Evolutionary conservation across 441 rosid genomes (phyloP).

Genomic region (Populus hybrid): DNA sequence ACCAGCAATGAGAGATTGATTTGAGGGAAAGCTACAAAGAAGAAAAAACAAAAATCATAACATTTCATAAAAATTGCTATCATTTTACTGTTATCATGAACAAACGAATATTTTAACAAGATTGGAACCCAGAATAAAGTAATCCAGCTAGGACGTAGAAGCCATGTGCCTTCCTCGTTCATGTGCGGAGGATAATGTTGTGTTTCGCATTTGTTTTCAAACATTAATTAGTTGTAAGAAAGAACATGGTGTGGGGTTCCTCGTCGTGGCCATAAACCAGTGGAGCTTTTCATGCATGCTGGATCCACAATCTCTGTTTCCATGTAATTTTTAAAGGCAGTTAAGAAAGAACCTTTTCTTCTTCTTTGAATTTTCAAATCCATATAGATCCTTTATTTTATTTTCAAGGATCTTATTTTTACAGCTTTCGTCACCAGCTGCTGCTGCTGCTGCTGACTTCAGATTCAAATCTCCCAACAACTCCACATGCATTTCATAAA

Average conservation of each 20-base stretch:
- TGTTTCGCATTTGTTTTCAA: constrained; percentile 17
- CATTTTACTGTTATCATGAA: too few relatives aligned
- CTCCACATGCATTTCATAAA: constrained; percentile 1
- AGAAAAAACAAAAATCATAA: too few relatives aligned
- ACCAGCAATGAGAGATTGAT: too few relatives aligned
- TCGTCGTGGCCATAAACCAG: constrained; percentile 16
- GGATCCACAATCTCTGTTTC: constrained; percentile 42
- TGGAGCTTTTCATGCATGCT: constrained; percentile 39
- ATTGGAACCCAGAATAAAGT: neutral
- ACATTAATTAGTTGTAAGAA: neutral
- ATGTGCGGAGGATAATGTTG: constrained; percentile 29
- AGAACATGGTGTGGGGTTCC: constrained; percentile 40
- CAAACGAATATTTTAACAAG: neutral
- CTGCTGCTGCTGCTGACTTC: neutral
- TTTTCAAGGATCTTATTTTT: neutral
- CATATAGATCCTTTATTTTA: constrained; percentile 7
- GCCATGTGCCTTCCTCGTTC: constrained; percentile 35
- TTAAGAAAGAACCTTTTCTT: constrained; percentile 12
- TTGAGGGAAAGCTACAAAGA: too few relatives aligned
- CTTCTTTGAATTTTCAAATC: constrained; percentile 24
- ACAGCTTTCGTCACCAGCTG: neutral
- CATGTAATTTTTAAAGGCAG: constrained; percentile 8
- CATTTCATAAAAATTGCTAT: too few relatives aligned
- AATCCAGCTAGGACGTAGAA: constrained; percentile 4
- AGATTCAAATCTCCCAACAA: neutral